These are phyloP conservation scores for Sporothrix humicola DNA, from an alignment of 2,329 filamentous ascomycete genomes.

Conservation along the genomic window DNA sequence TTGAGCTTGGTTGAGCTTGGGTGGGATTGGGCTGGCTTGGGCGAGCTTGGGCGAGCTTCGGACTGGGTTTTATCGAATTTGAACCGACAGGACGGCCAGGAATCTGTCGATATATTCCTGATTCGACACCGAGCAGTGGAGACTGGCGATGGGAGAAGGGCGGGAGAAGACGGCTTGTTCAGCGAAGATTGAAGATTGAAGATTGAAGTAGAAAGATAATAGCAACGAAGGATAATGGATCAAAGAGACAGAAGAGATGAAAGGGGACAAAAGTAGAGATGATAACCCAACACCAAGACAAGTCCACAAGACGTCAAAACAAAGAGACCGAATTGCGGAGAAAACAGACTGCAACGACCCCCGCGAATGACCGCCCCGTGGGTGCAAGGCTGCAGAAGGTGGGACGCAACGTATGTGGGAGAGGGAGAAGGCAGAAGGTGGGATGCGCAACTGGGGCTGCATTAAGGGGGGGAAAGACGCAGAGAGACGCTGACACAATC, in stretches of 20 bases:
- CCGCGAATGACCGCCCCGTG: background rate
- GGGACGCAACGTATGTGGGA: slow-evolving; percentile 15
- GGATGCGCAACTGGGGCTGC: slow-evolving; percentile 20
- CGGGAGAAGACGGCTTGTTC: background rate
- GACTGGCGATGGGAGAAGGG: background rate
- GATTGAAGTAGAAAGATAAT: background rate
- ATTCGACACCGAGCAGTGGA: background rate
- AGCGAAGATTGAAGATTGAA: background rate
- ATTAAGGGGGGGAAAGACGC: background rate
- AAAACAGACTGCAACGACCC: background rate
- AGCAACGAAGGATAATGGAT: background rate
- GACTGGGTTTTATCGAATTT: background rate
- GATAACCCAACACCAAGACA: too few relatives aligned
- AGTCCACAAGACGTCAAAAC: background rate
- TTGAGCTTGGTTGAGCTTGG: slow-evolving; percentile 9
- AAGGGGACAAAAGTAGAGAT: background rate
- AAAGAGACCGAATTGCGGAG: slow-evolving; percentile 7
- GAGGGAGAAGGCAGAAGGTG: slow-evolving; percentile 22
- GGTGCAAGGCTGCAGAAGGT: slow-evolving; percentile 22
- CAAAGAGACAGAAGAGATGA: background rate
- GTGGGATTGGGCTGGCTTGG: background rate
- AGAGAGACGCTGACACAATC: background rate
- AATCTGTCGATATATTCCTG: slow-evolving; percentile 7
- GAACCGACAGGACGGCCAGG: background rate
- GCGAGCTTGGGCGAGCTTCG: background rate